Percentiles rank a stretch among this genome's conserved stretches.
phyloP scores from a whole-genome alignment of 2,329 filamentous ascomycete genomes.

The Calonectria multiphialidica region DNA sequence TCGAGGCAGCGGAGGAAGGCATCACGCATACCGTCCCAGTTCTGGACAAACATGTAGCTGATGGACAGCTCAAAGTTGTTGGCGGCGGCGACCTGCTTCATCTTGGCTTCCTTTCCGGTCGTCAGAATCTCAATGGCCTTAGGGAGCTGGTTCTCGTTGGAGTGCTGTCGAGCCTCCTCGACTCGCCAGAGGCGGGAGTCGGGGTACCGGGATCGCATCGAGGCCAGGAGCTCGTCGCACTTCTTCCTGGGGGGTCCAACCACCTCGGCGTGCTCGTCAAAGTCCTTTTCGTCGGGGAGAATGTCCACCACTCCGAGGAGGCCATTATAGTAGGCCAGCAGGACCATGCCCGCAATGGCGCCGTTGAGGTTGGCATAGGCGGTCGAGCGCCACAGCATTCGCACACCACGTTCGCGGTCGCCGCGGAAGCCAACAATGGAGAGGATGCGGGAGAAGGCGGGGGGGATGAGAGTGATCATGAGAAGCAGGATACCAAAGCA shows the following conservation, averaged over 20 bases:
- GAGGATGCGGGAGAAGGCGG: conserved; percentile 87
- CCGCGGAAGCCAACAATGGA: conserved; percentile 92
- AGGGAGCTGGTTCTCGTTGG: conserved; percentile 74
- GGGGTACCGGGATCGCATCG: conserved; percentile 84
- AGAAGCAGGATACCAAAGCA: conserved; percentile 90
- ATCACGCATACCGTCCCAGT: conserved; percentile 79
- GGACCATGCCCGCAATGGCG: conserved; percentile 84
- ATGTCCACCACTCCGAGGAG: conserved; percentile 91
- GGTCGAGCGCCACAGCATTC: conserved; percentile 91
- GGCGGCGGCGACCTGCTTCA: conserved; percentile 90
- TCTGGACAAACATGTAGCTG: conserved; percentile 81
- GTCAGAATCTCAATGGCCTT: conserved; percentile 76
- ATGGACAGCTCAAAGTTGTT: conserved; percentile 88
- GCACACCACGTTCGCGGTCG: conserved; percentile 84
- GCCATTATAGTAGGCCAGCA: conserved; percentile 90
- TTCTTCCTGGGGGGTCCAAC: conserved; percentile 79
- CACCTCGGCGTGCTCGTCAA: conserved; percentile 66
- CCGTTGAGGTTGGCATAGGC: conserved; percentile 91
- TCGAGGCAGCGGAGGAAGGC: conserved; percentile 81
- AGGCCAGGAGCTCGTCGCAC: conserved; percentile 74
- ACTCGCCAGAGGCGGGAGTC: conserved; percentile 87
- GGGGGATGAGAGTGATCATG: conserved; percentile 92
- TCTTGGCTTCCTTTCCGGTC: conserved; percentile 72
- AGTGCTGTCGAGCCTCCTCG: conserved; percentile 85
- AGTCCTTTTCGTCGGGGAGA: conserved; percentile 70